Evolutionary conservation across 495 filamentous ascomycete species (phyloP).

Genomic region (Tuber melanosporum): DNA sequence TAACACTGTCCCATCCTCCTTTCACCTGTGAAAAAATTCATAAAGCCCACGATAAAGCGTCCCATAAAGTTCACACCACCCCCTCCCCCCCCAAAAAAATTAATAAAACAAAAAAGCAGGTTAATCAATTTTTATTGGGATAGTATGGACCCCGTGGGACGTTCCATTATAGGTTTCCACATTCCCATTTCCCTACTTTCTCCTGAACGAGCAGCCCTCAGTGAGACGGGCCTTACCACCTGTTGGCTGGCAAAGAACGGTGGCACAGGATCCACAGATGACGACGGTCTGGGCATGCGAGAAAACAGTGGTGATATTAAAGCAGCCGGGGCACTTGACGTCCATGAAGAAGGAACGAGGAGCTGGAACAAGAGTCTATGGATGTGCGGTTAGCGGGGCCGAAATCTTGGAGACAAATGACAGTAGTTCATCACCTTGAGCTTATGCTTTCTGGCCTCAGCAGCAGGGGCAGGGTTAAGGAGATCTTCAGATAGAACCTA

Average conservation of each 20-base stretch:
- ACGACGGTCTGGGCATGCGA: slow-evolving; percentile 99
- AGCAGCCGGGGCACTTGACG: slow-evolving; percentile 99
- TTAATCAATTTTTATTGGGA: too few relatives aligned
- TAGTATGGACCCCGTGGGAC: too few relatives aligned
- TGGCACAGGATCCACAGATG: slow-evolving; percentile 96
- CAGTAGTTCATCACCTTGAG: slow-evolving; percentile 71
- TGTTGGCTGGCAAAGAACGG: slow-evolving; percentile 95
- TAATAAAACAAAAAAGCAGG: too few relatives aligned
- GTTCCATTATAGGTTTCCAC: background rate
- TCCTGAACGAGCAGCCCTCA: slow-evolving; percentile 98
- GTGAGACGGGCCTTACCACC: slow-evolving; percentile 96
- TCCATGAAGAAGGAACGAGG: slow-evolving; percentile 99
- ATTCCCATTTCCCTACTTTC: slow-evolving; percentile 66
- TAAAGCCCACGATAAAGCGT: background rate
- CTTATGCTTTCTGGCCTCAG: slow-evolving; percentile 99
- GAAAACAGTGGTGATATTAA: slow-evolving; percentile 99
- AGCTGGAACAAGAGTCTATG: slow-evolving; percentile 80
- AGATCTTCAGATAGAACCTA: slow-evolving; percentile 99
- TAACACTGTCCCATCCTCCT: slow-evolving; percentile 8
- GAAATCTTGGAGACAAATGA: slow-evolving; percentile 29
- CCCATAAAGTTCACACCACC: background rate
- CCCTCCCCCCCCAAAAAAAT: too few relatives aligned
- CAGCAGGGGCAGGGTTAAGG: slow-evolving; percentile 90
- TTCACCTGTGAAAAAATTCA: slow-evolving; percentile 17
- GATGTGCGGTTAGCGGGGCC: slow-evolving; percentile 15